Evolutionary conservation across 805 yeast genomes (phyloP), one percentile per base, ranked within the genome.

Genomic region (Kurtzmaniella cleridarum): DNA sequence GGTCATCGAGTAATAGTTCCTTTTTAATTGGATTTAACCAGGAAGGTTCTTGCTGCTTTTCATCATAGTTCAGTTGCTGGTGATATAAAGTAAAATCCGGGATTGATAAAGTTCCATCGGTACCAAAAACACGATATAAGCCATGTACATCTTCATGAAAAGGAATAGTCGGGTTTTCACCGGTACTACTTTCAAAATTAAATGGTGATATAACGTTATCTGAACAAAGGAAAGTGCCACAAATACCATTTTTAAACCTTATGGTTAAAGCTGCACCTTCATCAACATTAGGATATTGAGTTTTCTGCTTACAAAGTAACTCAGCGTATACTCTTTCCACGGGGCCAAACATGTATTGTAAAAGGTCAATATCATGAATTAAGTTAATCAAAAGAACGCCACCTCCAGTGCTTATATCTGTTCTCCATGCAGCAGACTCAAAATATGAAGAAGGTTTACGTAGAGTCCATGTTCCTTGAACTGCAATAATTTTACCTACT

Each of bases 81-180:
- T 62, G 68, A 42, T 57, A 65, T 15, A 66, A 47, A n/a, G 56
- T 62, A 43, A 66, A 46, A 37, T 66, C 72, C 1, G 72, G 72
- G 3, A 66, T 54, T 3, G 68, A 64, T 24, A 66, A 52, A 8
- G 71, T 64, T 6, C 70, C 72, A 17, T 55, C 43, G 17, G 58
- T 49, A 5, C 72, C 72, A 46, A 66, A 66, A 5, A 66, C 51
- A 26, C 71, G 44, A 43, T 66, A 66, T 32, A 65, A 54, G 2
- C 72, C 71, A 18, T 56, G 50, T 13, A 62, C 41, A 9, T 47
- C 54, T 9, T 43, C 50, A 40, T 56, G 46, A 33, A 45, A 51
- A 2, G 73, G 73, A 28, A 67, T 49, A 15, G 61, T 62, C 2
- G 73, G 72, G 43, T 67, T 67, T 44, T 67, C 73, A 5, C 73